Conservation (phyloP, 176 grass and related monocot species). For the Triticum urartu region DNA sequence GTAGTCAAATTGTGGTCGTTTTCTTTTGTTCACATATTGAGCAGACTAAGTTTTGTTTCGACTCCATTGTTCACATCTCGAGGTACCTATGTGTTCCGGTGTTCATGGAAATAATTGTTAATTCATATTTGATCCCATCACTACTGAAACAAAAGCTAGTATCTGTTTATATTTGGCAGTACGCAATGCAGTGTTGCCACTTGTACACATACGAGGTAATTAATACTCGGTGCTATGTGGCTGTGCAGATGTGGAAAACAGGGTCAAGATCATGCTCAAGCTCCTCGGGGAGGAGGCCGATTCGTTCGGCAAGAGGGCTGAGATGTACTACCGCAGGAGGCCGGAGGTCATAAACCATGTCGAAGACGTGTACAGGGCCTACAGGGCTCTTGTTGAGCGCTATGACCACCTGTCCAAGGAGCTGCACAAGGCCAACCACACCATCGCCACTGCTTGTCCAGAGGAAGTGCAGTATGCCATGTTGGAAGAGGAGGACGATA, state of each 20-base stretch:
- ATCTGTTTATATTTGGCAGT: background rate
- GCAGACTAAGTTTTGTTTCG: background rate
- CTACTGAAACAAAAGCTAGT: background rate
- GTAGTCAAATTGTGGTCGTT: background rate
- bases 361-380: constrained; percentile 73
- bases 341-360: constrained; percentile 76
- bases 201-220: background rate
- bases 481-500: constrained; percentile 51
- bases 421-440: constrained; percentile 84
- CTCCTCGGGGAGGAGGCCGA: constrained; percentile 85
- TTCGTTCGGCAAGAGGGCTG: constrained; percentile 66
- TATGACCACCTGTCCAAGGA: constrained; percentile 81
- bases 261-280: constrained; percentile 73
- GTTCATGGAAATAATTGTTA: background rate
- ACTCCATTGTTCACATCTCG: background rate
- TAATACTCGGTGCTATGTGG: background rate
- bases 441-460: constrained; percentile 65
- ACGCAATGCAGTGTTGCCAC: background rate
- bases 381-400: constrained; percentile 77
- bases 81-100: background rate
- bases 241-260: constrained; percentile 76
- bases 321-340: constrained; percentile 71
- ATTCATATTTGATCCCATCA: background rate
- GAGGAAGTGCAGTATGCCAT: constrained; percentile 64
- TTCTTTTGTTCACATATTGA: too few relatives aligned